Conservation (phyloP, 306 rosid species). For the Cucumis melo region DNA sequence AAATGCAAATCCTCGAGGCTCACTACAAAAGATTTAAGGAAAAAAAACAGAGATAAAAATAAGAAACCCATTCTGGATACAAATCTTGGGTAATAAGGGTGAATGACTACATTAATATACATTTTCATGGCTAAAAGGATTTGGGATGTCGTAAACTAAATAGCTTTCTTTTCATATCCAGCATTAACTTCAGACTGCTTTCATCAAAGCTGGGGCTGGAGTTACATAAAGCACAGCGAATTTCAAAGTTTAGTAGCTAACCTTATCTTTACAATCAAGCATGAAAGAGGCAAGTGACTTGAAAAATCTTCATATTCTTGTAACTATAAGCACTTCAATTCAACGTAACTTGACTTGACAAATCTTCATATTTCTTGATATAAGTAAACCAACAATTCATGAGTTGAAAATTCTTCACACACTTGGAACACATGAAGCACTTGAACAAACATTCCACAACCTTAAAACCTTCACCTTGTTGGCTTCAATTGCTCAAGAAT, state of each 20-base stretch:
- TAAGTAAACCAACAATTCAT: constrained; percentile 46
- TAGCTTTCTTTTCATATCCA: constrained; percentile 38
- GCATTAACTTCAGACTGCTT: constrained; percentile 21
- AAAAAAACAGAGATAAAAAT: constrained; percentile 11
- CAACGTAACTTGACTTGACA: constrained; percentile 44
- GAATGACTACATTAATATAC: constrained; percentile 15
- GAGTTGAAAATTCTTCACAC: constrained; percentile 65
- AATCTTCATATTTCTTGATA: constrained; percentile 15
- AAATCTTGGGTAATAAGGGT: constrained; percentile 17
- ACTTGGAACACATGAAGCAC: constrained; percentile 61
- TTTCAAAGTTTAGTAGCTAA: constrained; percentile 48
- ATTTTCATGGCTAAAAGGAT: neutral
- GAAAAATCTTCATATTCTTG: constrained; percentile 69
- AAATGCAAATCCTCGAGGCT: constrained; percentile 98
- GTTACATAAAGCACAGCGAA: constrained; percentile 40
- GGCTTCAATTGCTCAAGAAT: constrained; percentile 55
- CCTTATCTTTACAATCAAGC: constrained; percentile 72
- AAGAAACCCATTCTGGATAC: constrained; percentile 13
- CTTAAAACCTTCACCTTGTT: constrained; percentile 37
- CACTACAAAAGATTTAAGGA: constrained; percentile 34
- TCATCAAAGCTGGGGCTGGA: constrained; percentile 39
- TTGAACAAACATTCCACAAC: constrained; percentile 62
- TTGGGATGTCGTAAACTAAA: neutral
- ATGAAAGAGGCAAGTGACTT: constrained; percentile 69
- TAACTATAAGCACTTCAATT: constrained; percentile 43